Evolutionary conservation across 495 filamentous ascomycete species (phyloP).

Genomic region (Aspergillus campestris): DNA sequence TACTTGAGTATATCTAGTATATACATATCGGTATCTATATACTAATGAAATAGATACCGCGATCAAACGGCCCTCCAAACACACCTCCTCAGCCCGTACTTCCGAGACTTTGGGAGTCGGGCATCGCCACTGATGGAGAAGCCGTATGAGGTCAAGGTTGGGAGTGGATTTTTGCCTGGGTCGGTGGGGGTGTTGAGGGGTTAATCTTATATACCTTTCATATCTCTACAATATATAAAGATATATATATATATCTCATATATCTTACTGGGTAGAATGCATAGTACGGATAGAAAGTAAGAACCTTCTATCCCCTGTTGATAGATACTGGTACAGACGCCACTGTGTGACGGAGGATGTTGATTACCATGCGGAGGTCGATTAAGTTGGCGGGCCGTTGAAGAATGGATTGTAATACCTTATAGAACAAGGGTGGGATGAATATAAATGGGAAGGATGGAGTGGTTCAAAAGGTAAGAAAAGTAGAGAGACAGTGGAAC

Average conservation of each 20-base stretch:
- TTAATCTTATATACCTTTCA: neutral
- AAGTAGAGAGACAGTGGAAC: no score
- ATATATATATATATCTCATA: no score
- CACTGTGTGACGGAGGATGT: no score
- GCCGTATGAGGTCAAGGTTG: slow-evolving; percentile 18
- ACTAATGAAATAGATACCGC: slow-evolving; percentile 17
- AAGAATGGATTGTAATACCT: no score
- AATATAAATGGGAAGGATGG: no score
- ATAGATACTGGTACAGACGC: no score
- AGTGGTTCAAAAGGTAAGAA: no score
- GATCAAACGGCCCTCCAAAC: slow-evolving; percentile 20
- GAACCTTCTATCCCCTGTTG: no score
- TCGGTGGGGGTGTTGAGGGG: slow-evolving; percentile 16
- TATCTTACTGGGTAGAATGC: neutral
- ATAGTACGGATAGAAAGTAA: no score
- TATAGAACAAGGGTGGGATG: no score
- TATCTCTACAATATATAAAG: neutral
- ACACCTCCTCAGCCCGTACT: slow-evolving; percentile 20
- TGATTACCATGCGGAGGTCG: no score
- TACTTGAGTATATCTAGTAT: neutral
- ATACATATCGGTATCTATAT: neutral
- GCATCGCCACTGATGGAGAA: slow-evolving; percentile 15
- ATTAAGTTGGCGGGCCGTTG: no score
- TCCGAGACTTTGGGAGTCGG: slow-evolving; percentile 18
- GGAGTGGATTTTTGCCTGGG: slow-evolving; percentile 14